Base-by-base conservation (phyloP, 106 monocot genomes). In the Acorus calamus region DNA sequence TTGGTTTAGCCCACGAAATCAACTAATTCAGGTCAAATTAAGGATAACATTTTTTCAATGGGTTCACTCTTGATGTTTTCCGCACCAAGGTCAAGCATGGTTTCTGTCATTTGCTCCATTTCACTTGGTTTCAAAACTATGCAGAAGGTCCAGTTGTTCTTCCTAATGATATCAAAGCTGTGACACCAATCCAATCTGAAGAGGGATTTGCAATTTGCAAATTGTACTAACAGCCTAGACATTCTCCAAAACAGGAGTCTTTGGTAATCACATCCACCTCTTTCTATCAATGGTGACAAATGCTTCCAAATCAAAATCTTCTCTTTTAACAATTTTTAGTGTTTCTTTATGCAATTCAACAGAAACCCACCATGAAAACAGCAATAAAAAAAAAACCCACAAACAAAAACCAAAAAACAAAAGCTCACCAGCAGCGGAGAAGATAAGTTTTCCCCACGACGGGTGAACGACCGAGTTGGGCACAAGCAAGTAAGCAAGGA, bases 1-100 rank as follows among this genome's bases (percentile, higher is more conserved):
- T n/a, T 14, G 14, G 50, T n/a, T 49, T 7, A 5, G 14, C 5
- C 50, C 28, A 47, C 3, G 12, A 47, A 68, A 28, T 28, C 28
- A 28, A 28, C 28, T 28, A 28, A 28, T 28, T 28, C 28, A 28
- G 28, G 28, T 28, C 28, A 28, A 28, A 28, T 28, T 28, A 28
- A 28, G 28, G 28, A 28, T 28, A 28, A 28, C 28, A 28, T 28
- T 89, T 86, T 59, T n/a, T 86, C 68, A 87, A 86, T 66, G 89
- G 89, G 3, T 94, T 94, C 56, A 79, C 83, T 14, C 61, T 94
- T 3, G 94, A 94, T 55, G 71, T 94, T 65, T 94, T 89, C 66
- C 65, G 89, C 62, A 84, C 89, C 11, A 86, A 89, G 86, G 94
- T 89, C 50, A 42, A 28, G 28, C 28, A 28, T 28, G 28, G 28